Percentiles rank a stretch among this genome's conserved stretches.
phyloP scores from a whole-genome alignment of 2,329 filamentous ascomycete genomes.

The Geosmithia flava region DNA sequence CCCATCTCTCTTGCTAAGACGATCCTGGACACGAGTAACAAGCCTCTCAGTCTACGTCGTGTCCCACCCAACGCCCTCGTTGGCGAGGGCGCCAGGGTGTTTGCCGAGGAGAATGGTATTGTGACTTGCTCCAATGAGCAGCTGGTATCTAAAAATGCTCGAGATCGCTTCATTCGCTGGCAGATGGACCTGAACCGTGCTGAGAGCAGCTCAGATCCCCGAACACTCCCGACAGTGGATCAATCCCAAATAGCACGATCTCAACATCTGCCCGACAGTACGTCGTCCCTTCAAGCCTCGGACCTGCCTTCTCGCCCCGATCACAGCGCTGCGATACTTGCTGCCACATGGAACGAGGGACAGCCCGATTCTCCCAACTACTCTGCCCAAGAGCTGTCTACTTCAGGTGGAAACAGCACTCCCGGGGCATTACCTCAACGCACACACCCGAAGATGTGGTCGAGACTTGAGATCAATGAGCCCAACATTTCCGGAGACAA shows the following conservation, averaged over 20 bases:
- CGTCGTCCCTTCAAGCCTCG: slow-evolving; percentile 8
- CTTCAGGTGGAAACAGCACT: slow-evolving; percentile 6
- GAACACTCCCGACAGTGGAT: slow-evolving; percentile 4
- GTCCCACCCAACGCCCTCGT: slow-evolving; percentile 90
- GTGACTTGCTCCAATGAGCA: slow-evolving; percentile 59
- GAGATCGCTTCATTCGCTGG: slow-evolving; percentile 73
- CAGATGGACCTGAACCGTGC: slow-evolving; percentile 55
- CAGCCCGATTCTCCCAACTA: slow-evolving; percentile 44
- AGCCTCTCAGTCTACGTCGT: slow-evolving; percentile 68
- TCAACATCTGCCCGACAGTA: slow-evolving; percentile 19
- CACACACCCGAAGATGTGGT: not conserved
- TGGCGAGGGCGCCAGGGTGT: slow-evolving; percentile 74
- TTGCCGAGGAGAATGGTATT: slow-evolving; percentile 70
- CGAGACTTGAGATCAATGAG: not conserved
- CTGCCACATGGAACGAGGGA: slow-evolving; percentile 50
- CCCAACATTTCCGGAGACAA: slow-evolving; percentile 5
- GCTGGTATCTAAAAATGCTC: slow-evolving; percentile 68
- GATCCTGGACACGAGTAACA: slow-evolving; percentile 66
- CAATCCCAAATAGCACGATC: slow-evolving; percentile 8
- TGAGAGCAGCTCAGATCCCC: slow-evolving; percentile 28
- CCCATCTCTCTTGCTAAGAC: slow-evolving; percentile 78
- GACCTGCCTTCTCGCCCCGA: slow-evolving; percentile 21
- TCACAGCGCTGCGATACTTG: slow-evolving; percentile 41
- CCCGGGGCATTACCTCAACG: slow-evolving; percentile 1
- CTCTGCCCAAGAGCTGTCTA: slow-evolving; percentile 10